Base-by-base conservation (phyloP, 768 basidiomycete genomes). In the Boletus rubropictus region DNA sequence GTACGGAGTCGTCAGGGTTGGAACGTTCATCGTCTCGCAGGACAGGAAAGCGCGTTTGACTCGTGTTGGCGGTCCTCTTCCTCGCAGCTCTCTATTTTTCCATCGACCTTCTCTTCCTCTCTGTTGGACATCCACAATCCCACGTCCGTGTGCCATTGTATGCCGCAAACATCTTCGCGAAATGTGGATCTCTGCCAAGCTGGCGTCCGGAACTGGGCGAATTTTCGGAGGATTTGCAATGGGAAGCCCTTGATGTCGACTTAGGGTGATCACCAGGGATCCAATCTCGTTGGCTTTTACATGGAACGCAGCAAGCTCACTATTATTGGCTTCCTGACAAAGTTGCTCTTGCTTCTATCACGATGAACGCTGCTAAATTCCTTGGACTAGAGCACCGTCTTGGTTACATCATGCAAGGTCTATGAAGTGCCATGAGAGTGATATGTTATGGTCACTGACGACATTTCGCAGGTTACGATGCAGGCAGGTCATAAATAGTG, bases 271-370 rank as follows among this genome's bases (percentile, higher is more conserved):
- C 84, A 86, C 54, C 82, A 1, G 72, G 67, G 2, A 56, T 81
- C 39, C 78, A 90, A 48, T 84, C 84, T 5, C 79, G 90, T 4
- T 83, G 84, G 65, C 73, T 95, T 9, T 60, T 90, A 18, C 86
- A 81, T 54, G 90, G 94, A 63, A 89, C 90, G 4, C 87, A 89
- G 56, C 86, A 88, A 64, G 87, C 85, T 1, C 80, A 85, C 59
- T 85, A 82, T 61, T 89, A 86, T 56, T 89, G 89, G 10, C 73
- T 94, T 5, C 79, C 84, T 27, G 72, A 72, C 7, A 79, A 82
- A 42, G 68, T 80, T 8, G 86, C 91, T 0, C 71, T 95, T 29
- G 73, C 82, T 3, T 79, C 88, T 21, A 82, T 94, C 9, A 94
- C 81, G 1, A 79, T 79, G 22, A 80, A 75, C 34, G 76, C 91